These are phyloP conservation scores for Suillus brevipes DNA, from an alignment of 768 basidiomycete species.

Conservation along the genomic window DNA sequence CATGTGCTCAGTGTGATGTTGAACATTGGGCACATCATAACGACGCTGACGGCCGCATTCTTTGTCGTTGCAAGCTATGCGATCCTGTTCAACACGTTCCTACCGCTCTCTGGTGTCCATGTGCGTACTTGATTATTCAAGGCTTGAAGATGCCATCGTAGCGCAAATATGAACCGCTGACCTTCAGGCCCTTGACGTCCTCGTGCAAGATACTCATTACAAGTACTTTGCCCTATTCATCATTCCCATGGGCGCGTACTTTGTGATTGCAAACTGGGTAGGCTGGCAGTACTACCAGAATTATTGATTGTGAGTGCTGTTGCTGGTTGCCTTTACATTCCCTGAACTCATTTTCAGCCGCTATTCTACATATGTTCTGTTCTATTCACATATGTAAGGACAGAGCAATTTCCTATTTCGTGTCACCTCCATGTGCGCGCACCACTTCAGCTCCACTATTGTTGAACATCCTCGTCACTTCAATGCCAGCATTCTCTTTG, in stretches of 20 bases:
- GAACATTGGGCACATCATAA: slow-evolving; percentile 47
- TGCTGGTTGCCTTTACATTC: not conserved
- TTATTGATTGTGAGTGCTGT: slow-evolving; percentile 47
- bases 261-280: slow-evolving; percentile 97
- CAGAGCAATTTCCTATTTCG: too few species aligned
- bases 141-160: not conserved
- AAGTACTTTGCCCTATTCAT: slow-evolving; percentile 82
- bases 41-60: slow-evolving; percentile 50
- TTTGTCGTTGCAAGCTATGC: slow-evolving; percentile 62
- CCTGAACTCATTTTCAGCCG: too few species aligned
- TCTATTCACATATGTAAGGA: too few species aligned
- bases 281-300: slow-evolving; percentile 98
- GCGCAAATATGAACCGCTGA: slow-evolving; percentile 15
- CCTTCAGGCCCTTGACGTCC: slow-evolving; percentile 59
- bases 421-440: too few species aligned
- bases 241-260: slow-evolving; percentile 81
- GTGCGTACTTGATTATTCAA: slow-evolving; percentile 39
- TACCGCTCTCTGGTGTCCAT: slow-evolving; percentile 49
- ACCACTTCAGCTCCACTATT: too few species aligned
- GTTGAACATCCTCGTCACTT: too few species aligned
- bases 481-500: too few species aligned
- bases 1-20: slow-evolving; percentile 27
- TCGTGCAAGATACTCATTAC: slow-evolving; percentile 81
- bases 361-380: too few species aligned
- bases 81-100: slow-evolving; percentile 62